These are phyloP conservation scores for Debaryomyces prosopidis DNA, from an alignment of 805 yeast species.

Conservation along the genomic window DNA sequence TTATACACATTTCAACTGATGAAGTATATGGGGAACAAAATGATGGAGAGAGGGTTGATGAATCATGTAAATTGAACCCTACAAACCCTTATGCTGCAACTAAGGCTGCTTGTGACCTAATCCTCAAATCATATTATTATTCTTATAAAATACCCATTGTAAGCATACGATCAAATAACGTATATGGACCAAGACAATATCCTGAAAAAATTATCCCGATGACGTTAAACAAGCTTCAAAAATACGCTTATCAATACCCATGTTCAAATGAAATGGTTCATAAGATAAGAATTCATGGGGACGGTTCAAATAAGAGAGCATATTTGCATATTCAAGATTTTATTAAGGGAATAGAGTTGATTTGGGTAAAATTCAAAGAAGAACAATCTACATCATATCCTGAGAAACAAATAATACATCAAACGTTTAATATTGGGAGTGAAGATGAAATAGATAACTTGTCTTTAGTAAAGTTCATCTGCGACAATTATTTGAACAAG, in stretches of 20 bases:
- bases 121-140: slow-evolving; percentile 44
- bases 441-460: slow-evolving; percentile 27
- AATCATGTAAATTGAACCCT: slow-evolving; percentile 42
- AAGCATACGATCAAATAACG: slow-evolving; percentile 50
- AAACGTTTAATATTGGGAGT: slow-evolving; percentile 24
- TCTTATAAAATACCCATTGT: slow-evolving; percentile 44
- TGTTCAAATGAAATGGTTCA: slow-evolving; percentile 6
- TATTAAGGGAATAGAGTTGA: slow-evolving; percentile 34
- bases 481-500: slow-evolving; percentile 11
- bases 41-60: slow-evolving; percentile 23
- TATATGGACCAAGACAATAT: slow-evolving; percentile 54
- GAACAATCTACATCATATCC: not conserved
- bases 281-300: slow-evolving; percentile 46
- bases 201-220: slow-evolving; percentile 53
- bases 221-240: slow-evolving; percentile 20
- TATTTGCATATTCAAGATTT: slow-evolving; percentile 49
- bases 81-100: slow-evolving; percentile 60
- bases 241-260: slow-evolving; percentile 10
- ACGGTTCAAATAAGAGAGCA: slow-evolving; percentile 43
- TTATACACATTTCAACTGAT: slow-evolving; percentile 57
- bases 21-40: slow-evolving; percentile 56
- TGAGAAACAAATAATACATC: not conserved
- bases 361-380: slow-evolving; percentile 16
- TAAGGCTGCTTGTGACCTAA: slow-evolving; percentile 54
- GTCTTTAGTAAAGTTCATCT: slow-evolving; percentile 20